These are phyloP conservation scores for Lodderomyces margitis DNA, from an alignment of 1,139 yeast species.

Conservation along the genomic window DNA sequence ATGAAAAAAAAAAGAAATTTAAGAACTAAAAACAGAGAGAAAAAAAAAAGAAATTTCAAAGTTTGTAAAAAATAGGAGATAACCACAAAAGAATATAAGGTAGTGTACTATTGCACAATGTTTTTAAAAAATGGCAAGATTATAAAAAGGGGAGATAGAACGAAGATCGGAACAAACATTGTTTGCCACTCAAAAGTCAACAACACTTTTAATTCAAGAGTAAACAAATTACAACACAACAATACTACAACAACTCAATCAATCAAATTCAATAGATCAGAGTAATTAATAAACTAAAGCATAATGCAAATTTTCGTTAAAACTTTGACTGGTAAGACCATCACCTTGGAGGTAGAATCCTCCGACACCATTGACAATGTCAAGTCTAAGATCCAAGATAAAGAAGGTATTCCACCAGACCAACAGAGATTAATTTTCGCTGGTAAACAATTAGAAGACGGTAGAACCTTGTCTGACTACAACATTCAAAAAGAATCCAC, in stretches of 20 bases:
- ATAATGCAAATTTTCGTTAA: constrained; percentile 95
- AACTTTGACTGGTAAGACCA: constrained; percentile 92
- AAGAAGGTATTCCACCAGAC: constrained; percentile 54
- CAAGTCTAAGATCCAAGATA: constrained; percentile 76
- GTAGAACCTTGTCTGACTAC: constrained; percentile 65
- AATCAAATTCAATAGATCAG: background rate
- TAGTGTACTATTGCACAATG: background rate
- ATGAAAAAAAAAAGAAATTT: background rate
- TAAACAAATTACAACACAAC: background rate
- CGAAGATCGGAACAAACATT: background rate
- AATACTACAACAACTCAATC: background rate
- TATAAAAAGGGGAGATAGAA: background rate
- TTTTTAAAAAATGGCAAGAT: background rate
- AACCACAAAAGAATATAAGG: background rate
- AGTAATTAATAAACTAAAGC: background rate
- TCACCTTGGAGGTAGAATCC: constrained; percentile 68
- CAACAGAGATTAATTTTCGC: constrained; percentile 57
- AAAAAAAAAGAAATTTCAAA: background rate
- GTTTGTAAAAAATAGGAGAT: no score
- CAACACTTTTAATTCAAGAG: background rate
- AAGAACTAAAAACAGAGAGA: background rate
- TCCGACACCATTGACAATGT: constrained; percentile 72
- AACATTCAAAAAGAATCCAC: constrained; percentile 79
- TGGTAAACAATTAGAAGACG: constrained; percentile 64
- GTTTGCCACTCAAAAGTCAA: background rate